phyloP scores from a whole-genome alignment of 345 rosid species.

The Orychophragmus violaceus region DNA sequence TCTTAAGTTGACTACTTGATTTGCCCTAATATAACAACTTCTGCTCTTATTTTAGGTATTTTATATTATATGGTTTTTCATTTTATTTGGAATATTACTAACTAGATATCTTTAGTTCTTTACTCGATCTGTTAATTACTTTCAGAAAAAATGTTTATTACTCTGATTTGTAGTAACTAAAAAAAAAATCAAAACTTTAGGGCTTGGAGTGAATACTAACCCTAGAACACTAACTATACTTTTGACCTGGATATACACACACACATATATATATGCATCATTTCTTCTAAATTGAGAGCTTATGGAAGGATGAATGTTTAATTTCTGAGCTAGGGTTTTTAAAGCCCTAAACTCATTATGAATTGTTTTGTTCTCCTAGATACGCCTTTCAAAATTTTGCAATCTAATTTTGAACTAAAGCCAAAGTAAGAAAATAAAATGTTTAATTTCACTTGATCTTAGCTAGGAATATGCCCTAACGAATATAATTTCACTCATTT shows the following conservation, averaged over 20 bases:
- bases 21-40: conserved; percentile 26
- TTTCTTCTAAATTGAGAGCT: neutral
- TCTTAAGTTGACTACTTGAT: conserved; percentile 9
- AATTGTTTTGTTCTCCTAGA: neutral
- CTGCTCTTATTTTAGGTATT: conserved; percentile 6
- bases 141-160: neutral
- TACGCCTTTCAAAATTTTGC: neutral
- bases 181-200: neutral
- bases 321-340: neutral
- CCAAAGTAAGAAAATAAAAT: neutral
- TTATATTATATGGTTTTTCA: conserved; percentile 4
- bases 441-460: neutral
- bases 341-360: neutral
- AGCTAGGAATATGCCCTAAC: neutral
- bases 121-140: neutral
- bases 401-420: neutral
- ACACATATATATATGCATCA: neutral
- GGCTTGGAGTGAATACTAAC: neutral
- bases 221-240: conserved; percentile 8
- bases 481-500: too few relatives aligned
- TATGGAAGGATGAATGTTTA: neutral
- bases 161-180: neutral
- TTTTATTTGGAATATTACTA: neutral
- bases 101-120: neutral
- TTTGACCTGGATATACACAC: neutral